phyloP scores from a whole-genome alignment of 495 filamentous ascomycete species.

The Penicillium paradoxum region DNA sequence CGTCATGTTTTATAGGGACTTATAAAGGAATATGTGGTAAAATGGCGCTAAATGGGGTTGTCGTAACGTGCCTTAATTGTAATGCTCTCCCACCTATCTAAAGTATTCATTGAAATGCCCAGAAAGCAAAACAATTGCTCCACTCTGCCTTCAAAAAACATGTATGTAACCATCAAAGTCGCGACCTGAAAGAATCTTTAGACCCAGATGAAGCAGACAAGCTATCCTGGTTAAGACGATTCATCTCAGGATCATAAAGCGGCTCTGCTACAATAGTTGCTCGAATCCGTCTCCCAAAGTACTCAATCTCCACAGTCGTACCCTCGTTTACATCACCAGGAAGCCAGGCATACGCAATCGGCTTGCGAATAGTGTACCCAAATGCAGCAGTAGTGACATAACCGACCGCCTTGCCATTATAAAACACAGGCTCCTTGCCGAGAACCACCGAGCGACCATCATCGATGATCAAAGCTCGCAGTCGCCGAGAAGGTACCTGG shows the following conservation, averaged over 20 bases:
- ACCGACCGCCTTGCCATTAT: conserved; percentile 31
- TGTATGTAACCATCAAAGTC: not conserved
- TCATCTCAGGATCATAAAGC: conserved; percentile 37
- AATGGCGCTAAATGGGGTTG: too few species aligned
- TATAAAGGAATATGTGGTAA: too few species aligned
- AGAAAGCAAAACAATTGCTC: too few species aligned
- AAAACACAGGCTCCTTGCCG: conserved; percentile 48
- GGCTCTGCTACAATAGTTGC: conserved; percentile 39
- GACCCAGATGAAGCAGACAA: conserved; percentile 1
- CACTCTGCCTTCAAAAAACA: too few species aligned
- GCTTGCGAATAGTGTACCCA: conserved; percentile 41
- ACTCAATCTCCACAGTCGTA: conserved; percentile 40
- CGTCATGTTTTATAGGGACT: too few species aligned
- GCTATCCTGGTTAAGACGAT: conserved; percentile 16
- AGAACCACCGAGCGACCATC: conserved; percentile 44
- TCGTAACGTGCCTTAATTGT: too few species aligned
- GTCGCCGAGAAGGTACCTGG: conserved; percentile 20
- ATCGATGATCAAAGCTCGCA: conserved; percentile 40
- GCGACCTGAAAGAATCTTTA: conserved; percentile 11
- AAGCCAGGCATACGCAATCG: conserved; percentile 44
- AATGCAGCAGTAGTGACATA: conserved; percentile 49
- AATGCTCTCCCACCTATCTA: too few species aligned
- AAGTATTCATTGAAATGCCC: too few species aligned
- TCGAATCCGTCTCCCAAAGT: conserved; percentile 40
- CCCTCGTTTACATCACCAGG: conserved; percentile 32